Conservation (phyloP, 345 rosid genomes). For the Lepidium sativum region DNA sequence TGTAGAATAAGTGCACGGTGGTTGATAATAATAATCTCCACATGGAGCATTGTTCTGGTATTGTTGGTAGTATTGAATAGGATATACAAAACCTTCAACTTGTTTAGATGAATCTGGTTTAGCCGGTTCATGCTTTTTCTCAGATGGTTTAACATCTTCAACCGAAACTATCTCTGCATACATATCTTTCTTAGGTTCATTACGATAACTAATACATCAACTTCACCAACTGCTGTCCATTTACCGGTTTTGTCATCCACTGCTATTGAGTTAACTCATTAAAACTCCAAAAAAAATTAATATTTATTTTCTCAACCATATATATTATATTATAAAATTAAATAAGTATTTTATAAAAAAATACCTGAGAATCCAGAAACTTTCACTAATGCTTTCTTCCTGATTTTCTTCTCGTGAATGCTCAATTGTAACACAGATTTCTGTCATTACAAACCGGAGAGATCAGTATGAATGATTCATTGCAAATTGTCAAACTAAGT, state of each 20-base stretch:
- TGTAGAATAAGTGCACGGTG: not conserved
- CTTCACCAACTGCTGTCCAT: slow-evolving; percentile 44
- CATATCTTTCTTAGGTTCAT: slow-evolving; percentile 48
- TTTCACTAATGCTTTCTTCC: slow-evolving; percentile 38
- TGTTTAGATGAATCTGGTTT: slow-evolving; percentile 6
- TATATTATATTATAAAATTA: not conserved
- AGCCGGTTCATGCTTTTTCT: slow-evolving; percentile 45
- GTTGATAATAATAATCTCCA: not conserved
- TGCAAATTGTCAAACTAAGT: not conserved
- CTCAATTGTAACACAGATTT: slow-evolving; percentile 52
- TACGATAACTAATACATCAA: slow-evolving; percentile 37
- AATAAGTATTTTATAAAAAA: not conserved
- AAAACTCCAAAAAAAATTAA: not conserved
- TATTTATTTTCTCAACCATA: not conserved
- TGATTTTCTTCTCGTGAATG: slow-evolving; percentile 30
- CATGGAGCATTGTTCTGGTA: not conserved
- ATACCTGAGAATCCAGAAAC: slow-evolving; percentile 50
- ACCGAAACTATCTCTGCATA: slow-evolving; percentile 40
- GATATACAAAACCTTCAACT: not conserved
- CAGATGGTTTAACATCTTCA: slow-evolving; percentile 50
- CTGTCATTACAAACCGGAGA: slow-evolving; percentile 25
- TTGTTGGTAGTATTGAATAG: not conserved
- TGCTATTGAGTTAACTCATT: slow-evolving; percentile 38
- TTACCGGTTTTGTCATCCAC: slow-evolving; percentile 52
- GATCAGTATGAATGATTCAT: not conserved